phyloP scores from a whole-genome alignment of 768 basidiomycete species.

The Brasilioporus rufonigricans region DNA sequence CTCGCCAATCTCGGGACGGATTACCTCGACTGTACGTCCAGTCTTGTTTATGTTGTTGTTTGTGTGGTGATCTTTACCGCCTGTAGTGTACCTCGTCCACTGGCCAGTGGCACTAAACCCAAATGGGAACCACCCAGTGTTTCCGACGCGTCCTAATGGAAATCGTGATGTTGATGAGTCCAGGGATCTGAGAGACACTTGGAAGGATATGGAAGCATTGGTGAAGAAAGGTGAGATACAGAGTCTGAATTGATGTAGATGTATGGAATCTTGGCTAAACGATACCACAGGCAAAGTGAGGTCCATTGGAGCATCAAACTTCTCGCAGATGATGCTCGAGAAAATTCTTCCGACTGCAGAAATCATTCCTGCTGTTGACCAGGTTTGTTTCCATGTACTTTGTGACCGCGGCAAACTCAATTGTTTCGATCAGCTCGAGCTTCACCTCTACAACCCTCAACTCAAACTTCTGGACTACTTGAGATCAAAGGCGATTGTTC shows the following conservation, averaged over 20 bases:
- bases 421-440: constrained; percentile 50
- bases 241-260: neutral
- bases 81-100: constrained; percentile 62
- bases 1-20: constrained; percentile 77
- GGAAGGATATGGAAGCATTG: constrained; percentile 80
- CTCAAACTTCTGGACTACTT: constrained; percentile 64
- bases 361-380: constrained; percentile 70
- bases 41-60: neutral
- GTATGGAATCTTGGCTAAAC: constrained; percentile 4
- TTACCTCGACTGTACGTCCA: constrained; percentile 74
- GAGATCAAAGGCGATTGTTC: constrained; percentile 61
- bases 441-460: constrained; percentile 75
- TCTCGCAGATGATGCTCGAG: constrained; percentile 64
- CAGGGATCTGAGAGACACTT: constrained; percentile 71
- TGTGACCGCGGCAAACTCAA: neutral
- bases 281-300: constrained; percentile 54
- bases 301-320: constrained; percentile 76
- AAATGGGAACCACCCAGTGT: constrained; percentile 57
- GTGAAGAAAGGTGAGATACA: constrained; percentile 51
- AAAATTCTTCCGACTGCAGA: constrained; percentile 65
- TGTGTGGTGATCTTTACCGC: neutral
- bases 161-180: constrained; percentile 64
- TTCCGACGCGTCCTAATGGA: constrained; percentile 61
- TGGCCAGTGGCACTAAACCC: constrained; percentile 81
- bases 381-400: constrained; percentile 41